phyloP scores from a whole-genome alignment of 371 early-diverging fungal genomes.

The Mortierella sp. region DNA sequence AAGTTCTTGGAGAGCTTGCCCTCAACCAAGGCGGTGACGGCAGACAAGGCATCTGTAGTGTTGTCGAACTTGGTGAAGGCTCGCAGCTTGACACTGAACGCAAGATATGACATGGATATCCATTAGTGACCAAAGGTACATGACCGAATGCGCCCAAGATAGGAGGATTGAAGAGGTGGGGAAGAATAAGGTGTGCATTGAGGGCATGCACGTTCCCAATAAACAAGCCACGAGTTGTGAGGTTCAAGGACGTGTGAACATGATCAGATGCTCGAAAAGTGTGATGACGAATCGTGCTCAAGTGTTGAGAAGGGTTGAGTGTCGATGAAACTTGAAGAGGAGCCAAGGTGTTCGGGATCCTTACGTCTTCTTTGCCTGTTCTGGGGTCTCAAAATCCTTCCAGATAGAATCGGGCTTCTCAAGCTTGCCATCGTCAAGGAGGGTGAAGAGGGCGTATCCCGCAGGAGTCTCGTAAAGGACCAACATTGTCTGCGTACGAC shows the following conservation, averaged over 20 bases:
- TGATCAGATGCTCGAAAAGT: no score
- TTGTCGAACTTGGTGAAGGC: constrained; percentile 97
- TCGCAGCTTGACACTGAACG: constrained; percentile 85
- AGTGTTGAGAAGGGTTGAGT: no score
- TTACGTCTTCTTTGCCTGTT: constrained; percentile 82
- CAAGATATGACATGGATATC: no score
- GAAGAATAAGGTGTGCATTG: no score
- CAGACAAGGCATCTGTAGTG: constrained; percentile 95
- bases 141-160: no score
- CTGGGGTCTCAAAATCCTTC: constrained; percentile 82
- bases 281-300: no score
- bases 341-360: constrained; percentile 16
- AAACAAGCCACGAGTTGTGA: no score
- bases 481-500: constrained; percentile 91
- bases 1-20: constrained; percentile 93
- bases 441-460: constrained; percentile 91
- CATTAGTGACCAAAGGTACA: no score
- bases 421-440: constrained; percentile 83
- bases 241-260: no score
- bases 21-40: constrained; percentile 94
- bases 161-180: no score
- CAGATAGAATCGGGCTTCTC: constrained; percentile 78
- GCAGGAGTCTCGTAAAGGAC: constrained; percentile 94
- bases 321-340: no score
- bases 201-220: no score